phyloP scores from a whole-genome alignment of 495 filamentous ascomycete species.

The Achaetomiella virescens region DNA sequence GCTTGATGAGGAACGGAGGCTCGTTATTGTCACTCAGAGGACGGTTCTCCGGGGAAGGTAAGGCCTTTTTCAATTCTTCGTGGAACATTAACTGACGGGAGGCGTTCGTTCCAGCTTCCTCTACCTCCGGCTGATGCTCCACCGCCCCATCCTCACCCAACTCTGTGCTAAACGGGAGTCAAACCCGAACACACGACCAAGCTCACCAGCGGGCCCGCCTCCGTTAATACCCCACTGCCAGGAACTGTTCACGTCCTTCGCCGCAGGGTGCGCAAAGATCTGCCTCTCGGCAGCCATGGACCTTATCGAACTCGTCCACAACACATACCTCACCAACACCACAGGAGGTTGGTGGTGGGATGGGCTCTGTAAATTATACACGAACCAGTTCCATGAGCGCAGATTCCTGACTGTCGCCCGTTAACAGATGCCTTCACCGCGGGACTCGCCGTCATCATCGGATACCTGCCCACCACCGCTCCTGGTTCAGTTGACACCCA shows the following conservation, averaged over 20 bases:
- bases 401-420: background rate
- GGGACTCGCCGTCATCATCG: constrained; percentile 34
- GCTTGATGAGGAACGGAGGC: constrained; percentile 9
- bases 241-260: constrained; percentile 34
- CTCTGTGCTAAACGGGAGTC: constrained; percentile 33
- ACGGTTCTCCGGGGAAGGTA: constrained; percentile 41
- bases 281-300: constrained; percentile 39
- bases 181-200: background rate
- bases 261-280: constrained; percentile 32
- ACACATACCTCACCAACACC: constrained; percentile 33
- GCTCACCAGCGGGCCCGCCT: background rate
- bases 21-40: constrained; percentile 32
- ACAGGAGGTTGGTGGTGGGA: constrained; percentile 47
- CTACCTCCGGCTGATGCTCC: constrained; percentile 40
- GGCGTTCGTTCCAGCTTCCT: constrained; percentile 32
- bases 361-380: constrained; percentile 35
- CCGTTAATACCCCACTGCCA: constrained; percentile 13
- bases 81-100: background rate
- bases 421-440: constrained; percentile 37
- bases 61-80: background rate
- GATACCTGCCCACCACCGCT: constrained; percentile 6
- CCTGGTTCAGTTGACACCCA: constrained; percentile 6
- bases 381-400: background rate
- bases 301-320: constrained; percentile 33
- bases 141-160: constrained; percentile 43